A percentile compares a stretch with the other conserved stretches of the same genome.
phyloP scores from a whole-genome alignment of 805 yeast genomes.

The Candida nitratophila region DNA sequence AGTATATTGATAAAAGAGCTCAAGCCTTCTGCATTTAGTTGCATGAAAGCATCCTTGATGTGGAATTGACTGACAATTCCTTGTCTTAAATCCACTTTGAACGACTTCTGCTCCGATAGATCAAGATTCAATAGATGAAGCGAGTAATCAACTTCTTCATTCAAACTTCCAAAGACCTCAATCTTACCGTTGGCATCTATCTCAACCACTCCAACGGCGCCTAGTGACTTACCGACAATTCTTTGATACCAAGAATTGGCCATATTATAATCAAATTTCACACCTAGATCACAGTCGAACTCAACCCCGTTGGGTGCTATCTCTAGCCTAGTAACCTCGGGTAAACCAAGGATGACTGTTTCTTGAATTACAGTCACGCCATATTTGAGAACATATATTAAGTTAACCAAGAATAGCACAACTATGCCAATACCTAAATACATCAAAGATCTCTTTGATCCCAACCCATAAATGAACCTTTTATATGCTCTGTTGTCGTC shows the following conservation, averaged over 20 bases:
- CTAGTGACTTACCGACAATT: neutral
- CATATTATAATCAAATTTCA: slow-evolving; percentile 3
- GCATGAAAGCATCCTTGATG: too few species aligned
- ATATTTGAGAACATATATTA: neutral
- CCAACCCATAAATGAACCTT: too few species aligned
- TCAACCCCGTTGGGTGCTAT: slow-evolving; percentile 3
- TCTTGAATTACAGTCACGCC: neutral
- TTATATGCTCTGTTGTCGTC: too few species aligned
- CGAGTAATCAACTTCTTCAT: neutral
- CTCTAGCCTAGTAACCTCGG: neutral
- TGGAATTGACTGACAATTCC: too few species aligned
- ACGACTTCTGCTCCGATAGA: neutral
- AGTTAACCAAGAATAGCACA: neutral
- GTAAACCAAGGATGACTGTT: neutral
- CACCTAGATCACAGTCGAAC: neutral
- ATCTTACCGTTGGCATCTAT: neutral
- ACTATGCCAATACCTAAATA: neutral
- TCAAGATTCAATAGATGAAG: neutral
- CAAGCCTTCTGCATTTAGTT: too few species aligned
- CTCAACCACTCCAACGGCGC: neutral
- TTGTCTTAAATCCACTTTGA: too few species aligned
- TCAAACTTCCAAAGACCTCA: neutral
- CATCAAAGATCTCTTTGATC: neutral
- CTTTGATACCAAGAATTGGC: slow-evolving; percentile 3
- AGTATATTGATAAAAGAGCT: too few species aligned